phyloP scores from a whole-genome alignment of 768 basidiomycete species.

The Glaciozyma martinii region DNA sequence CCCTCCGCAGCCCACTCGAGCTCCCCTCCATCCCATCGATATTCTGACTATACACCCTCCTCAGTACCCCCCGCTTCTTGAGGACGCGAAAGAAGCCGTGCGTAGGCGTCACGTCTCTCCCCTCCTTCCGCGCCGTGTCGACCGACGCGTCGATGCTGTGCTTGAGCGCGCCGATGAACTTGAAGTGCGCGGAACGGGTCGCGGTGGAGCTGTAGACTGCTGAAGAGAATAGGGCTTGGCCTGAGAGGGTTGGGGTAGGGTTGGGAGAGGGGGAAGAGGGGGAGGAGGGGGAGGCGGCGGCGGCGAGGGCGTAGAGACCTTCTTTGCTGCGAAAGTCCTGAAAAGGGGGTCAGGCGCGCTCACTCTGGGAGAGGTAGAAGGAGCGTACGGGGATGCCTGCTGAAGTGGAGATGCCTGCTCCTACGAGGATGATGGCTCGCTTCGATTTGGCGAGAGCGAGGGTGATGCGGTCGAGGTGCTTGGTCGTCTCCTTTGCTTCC shows the following conservation, averaged over 20 bases:
- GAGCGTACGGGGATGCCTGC: conserved; percentile 83
- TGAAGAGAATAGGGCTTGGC: conserved; percentile 90
- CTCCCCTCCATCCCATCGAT: conserved; percentile 88
- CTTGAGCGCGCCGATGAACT: conserved; percentile 87
- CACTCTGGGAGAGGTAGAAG: no score
- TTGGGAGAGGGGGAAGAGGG: not conserved
- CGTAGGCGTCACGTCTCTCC: conserved; percentile 70
- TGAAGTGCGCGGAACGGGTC: conserved; percentile 83
- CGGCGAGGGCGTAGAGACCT: not conserved
- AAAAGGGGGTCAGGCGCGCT: not conserved
- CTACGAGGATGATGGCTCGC: conserved; percentile 80
- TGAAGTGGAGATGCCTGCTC: conserved; percentile 92
- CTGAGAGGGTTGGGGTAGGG: conserved; percentile 55
- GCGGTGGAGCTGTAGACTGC: conserved; percentile 76
- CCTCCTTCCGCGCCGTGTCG: conserved; percentile 40
- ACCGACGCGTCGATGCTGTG: conserved; percentile 47
- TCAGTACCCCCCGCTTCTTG: conserved; percentile 69
- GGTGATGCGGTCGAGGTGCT: conserved; percentile 50
- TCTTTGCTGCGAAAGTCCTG: conserved; percentile 75
- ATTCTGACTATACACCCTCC: conserved; percentile 93
- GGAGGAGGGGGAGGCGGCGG: not conserved
- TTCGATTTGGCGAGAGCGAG: conserved; percentile 71
- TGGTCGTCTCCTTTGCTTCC: no score
- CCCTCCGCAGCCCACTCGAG: conserved; percentile 46
- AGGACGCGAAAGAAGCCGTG: conserved; percentile 80